These are phyloP conservation scores for Neurospora terricola DNA, from an alignment of 495 filamentous ascomycete genomes.

Conservation along the genomic window DNA sequence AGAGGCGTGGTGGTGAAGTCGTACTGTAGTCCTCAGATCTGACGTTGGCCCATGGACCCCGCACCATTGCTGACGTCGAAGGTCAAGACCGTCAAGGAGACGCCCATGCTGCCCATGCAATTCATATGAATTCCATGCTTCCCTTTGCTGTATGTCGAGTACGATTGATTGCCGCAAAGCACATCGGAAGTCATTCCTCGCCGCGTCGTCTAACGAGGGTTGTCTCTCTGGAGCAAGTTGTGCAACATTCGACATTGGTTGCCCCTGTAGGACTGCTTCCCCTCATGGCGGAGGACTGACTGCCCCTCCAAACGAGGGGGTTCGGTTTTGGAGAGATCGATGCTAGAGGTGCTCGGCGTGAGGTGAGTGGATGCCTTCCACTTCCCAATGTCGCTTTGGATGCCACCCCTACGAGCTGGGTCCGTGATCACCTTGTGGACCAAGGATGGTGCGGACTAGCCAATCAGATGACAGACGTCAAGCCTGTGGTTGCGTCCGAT, in stretches of 20 bases:
- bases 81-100: neutral
- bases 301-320: neutral
- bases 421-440: slow-evolving; percentile 14
- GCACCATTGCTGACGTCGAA: neutral
- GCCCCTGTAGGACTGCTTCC: neutral
- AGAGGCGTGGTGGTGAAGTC: neutral
- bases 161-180: neutral
- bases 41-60: neutral
- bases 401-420: slow-evolving; percentile 7
- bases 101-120: neutral
- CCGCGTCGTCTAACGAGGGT: neutral
- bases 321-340: neutral
- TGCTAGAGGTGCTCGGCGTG: neutral
- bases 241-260: neutral
- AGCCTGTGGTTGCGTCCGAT: neutral
- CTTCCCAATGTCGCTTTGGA: slow-evolving; percentile 2
- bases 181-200: neutral
- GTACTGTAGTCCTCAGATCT: neutral
- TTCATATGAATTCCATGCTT: neutral
- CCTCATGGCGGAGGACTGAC: neutral
- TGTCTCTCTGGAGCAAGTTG: neutral
- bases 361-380: neutral
- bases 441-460: neutral
- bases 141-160: neutral
- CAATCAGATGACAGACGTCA: slow-evolving; percentile 2